Percentiles rank a stretch among this genome's conserved stretches.
Conservation (phyloP, 1,139 yeast genomes). For the Zygosaccharomyces pseudobailii region DNA sequence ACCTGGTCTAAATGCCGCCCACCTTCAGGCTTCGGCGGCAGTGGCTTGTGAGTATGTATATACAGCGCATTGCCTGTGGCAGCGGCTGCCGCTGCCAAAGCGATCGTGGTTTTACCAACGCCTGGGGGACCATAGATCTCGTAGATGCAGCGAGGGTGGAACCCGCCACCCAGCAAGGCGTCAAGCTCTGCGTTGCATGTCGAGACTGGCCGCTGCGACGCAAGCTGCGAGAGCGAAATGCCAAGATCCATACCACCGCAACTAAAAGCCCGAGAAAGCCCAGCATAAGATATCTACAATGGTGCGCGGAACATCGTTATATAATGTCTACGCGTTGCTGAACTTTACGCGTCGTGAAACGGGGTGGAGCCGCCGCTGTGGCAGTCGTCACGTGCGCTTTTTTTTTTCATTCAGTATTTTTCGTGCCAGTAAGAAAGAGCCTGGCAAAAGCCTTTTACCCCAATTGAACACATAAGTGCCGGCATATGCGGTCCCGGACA, state of each 20-base stretch:
- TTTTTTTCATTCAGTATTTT: no score
- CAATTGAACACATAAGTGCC: no score
- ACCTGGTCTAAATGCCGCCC: neutral
- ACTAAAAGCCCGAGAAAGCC: no score
- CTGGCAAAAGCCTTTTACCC: no score
- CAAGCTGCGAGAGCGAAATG: slow-evolving; percentile 31
- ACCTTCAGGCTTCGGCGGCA: slow-evolving; percentile 9
- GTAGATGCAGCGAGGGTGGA: slow-evolving; percentile 28
- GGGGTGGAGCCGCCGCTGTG: no score
- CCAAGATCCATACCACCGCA: slow-evolving; percentile 27
- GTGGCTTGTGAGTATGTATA: slow-evolving; percentile 26
- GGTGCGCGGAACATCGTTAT: no score
- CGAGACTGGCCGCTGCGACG: slow-evolving; percentile 21
- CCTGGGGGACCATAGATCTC: slow-evolving; percentile 35
- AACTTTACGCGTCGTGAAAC: no score
- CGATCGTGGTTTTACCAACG: slow-evolving; percentile 29
- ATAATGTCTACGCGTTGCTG: neutral
- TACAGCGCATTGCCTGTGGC: slow-evolving; percentile 20
- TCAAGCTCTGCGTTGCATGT: slow-evolving; percentile 28
- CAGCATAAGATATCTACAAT: no score
- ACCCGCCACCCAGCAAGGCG: slow-evolving; percentile 24
- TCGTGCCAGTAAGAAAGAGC: no score
- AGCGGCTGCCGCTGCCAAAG: slow-evolving; percentile 13
- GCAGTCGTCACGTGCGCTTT: no score
- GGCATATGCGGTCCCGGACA: no score